A percentile compares a stretch with the other conserved stretches of the same genome.
Evolutionary conservation across 495 filamentous ascomycete species (phyloP).

Genomic region (Neurospora cerealis): DNA sequence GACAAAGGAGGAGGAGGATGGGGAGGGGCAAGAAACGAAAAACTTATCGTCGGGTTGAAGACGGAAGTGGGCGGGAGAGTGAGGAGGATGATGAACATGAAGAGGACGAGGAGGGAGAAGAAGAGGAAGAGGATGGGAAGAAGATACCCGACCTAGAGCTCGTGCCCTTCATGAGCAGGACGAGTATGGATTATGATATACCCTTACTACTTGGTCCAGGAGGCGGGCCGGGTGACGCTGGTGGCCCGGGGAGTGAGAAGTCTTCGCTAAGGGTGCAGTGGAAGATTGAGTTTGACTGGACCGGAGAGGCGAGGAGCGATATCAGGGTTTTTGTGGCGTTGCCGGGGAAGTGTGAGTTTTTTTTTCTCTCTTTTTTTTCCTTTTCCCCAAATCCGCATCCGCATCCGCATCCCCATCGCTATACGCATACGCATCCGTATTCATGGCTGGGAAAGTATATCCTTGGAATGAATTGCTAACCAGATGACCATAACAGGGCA

Average conservation of each 20-base stretch:
- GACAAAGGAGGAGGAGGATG: constrained; percentile 10
- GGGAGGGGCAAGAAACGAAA: constrained; percentile 3
- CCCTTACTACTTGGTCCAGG: constrained; percentile 4
- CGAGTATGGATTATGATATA: constrained; percentile 31
- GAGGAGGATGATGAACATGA: neutral
- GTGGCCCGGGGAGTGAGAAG: constrained; percentile 1
- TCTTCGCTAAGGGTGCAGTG: constrained; percentile 39
- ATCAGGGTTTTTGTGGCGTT: constrained; percentile 35
- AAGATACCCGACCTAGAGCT: constrained; percentile 7
- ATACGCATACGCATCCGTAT: neutral
- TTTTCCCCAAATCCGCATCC: neutral
- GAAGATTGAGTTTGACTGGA: constrained; percentile 53
- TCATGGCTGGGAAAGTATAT: neutral
- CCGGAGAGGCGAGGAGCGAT: constrained; percentile 47
- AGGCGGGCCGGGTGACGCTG: neutral
- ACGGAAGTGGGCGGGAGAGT: too few species aligned
- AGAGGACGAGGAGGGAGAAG: constrained; percentile 1
- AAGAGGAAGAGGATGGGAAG: neutral
- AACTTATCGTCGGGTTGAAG: constrained; percentile 3
- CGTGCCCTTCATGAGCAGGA: constrained; percentile 33
- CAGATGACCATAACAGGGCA: constrained; percentile 29
- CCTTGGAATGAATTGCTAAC: constrained; percentile 12
- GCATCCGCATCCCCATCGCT: neutral
- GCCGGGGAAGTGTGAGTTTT: constrained; percentile 42
- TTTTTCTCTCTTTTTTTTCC: neutral